phyloP scores from a whole-genome alignment of 2,329 filamentous ascomycete genomes.

The Fusarium irregulare region DNA sequence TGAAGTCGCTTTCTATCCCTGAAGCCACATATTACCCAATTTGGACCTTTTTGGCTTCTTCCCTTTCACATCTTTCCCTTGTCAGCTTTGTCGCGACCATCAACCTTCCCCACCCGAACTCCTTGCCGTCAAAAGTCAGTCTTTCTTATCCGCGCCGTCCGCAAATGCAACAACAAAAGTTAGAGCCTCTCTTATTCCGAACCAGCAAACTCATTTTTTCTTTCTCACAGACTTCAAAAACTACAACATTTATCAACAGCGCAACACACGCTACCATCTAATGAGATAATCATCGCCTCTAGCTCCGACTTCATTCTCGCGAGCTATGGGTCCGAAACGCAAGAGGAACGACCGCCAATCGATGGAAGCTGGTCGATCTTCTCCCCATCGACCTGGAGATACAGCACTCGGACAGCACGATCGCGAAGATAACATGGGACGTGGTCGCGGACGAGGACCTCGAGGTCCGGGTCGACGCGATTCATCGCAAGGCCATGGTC shows the following conservation, averaged over 20 bases:
- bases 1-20: conserved; percentile 12
- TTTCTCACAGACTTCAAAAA: conserved; percentile 20
- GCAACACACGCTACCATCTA: conserved; percentile 38
- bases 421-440: conserved; percentile 61
- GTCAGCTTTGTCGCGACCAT: conserved; percentile 31
- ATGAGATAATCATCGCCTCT: conserved; percentile 50
- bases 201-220: conserved; percentile 34
- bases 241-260: conserved; percentile 5
- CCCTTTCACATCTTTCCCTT: conserved; percentile 42
- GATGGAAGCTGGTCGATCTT: conserved; percentile 64
- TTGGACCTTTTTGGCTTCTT: conserved; percentile 11
- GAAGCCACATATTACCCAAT: conserved; percentile 7
- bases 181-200: conserved; percentile 10
- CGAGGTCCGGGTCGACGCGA: conserved; percentile 65
- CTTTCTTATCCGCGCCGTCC: conserved; percentile 39
- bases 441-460: conserved; percentile 60
- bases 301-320: conserved; percentile 30
- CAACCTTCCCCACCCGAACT: conserved; percentile 34
- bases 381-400: conserved; percentile 71
- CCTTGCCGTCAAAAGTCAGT: conserved; percentile 46
- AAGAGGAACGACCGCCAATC: conserved; percentile 66
- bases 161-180: conserved; percentile 32
- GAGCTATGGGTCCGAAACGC: conserved; percentile 68
- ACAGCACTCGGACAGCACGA: conserved; percentile 68
- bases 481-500: conserved; percentile 55